These are phyloP conservation scores for Phialophora expanda DNA, from an alignment of 2,329 filamentous ascomycete species.

Conservation along the genomic window DNA sequence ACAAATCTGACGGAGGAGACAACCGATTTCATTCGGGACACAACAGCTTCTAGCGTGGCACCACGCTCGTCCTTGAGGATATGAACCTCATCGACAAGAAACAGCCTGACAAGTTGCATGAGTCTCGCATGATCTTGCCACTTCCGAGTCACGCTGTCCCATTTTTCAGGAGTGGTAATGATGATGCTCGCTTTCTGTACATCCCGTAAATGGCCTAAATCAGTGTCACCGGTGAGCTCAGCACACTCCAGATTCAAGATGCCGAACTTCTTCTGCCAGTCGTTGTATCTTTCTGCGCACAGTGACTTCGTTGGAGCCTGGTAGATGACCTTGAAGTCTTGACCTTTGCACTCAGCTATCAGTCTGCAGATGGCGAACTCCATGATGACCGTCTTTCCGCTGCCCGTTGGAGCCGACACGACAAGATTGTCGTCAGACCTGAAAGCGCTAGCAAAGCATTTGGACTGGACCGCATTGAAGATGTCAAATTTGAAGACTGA, in stretches of 20 bases:
- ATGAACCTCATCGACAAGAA: constrained; percentile 87
- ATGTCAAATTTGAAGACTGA: constrained; percentile 72
- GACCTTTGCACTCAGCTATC: constrained; percentile 60
- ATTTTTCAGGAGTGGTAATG: constrained; percentile 87
- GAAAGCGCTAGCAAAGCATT: constrained; percentile 72
- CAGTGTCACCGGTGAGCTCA: constrained; percentile 83
- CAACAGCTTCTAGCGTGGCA: constrained; percentile 79
- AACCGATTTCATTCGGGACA: constrained; percentile 85
- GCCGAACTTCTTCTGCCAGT: constrained; percentile 78
- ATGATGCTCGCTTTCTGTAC: constrained; percentile 80
- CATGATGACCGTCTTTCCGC: constrained; percentile 81
- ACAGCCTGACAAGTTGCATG: constrained; percentile 75
- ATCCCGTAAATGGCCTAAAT: constrained; percentile 66
- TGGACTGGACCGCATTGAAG: constrained; percentile 85
- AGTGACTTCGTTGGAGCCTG: constrained; percentile 84
- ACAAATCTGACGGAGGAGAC: constrained; percentile 77
- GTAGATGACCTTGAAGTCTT: constrained; percentile 79
- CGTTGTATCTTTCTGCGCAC: constrained; percentile 74
- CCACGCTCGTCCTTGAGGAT: constrained; percentile 80
- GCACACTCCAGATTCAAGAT: constrained; percentile 70
- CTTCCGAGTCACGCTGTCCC: constrained; percentile 86
- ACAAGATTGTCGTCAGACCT: constrained; percentile 75
- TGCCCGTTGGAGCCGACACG: constrained; percentile 80
- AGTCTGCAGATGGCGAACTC: constrained; percentile 82
- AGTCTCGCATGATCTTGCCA: constrained; percentile 81